These are phyloP conservation scores for Zymoseptoria passerinii DNA, from an alignment of 2,329 filamentous ascomycete genomes.

Conservation along the genomic window DNA sequence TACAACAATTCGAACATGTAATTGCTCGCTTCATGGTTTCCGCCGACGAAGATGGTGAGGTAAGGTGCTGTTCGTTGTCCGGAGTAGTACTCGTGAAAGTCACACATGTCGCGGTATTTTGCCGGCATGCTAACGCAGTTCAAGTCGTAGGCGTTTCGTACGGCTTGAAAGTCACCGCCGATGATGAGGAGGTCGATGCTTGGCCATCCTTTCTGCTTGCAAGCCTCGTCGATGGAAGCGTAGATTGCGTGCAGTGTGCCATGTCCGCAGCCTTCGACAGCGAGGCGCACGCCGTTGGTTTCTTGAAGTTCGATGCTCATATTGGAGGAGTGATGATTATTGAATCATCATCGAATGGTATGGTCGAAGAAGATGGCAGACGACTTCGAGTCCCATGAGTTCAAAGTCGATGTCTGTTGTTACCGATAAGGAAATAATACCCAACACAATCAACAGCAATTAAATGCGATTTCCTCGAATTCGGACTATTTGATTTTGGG, in stretches of 20 bases:
- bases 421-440: neutral
- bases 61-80: slow-evolving; percentile 71
- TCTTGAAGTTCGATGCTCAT: slow-evolving; percentile 13
- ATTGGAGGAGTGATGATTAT: neutral
- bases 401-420: neutral
- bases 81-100: slow-evolving; percentile 92
- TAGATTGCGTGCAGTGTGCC: slow-evolving; percentile 90
- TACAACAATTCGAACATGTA: slow-evolving; percentile 91
- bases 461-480: neutral
- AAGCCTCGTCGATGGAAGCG: slow-evolving; percentile 61
- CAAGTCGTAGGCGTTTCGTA: slow-evolving; percentile 81
- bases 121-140: slow-evolving; percentile 80
- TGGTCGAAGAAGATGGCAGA: neutral
- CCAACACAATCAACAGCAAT: neutral
- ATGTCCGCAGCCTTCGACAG: slow-evolving; percentile 86
- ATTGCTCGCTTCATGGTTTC: slow-evolving; percentile 90
- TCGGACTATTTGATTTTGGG: neutral
- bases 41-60: slow-evolving; percentile 83
- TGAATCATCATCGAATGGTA: neutral
- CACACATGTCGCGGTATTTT: slow-evolving; percentile 81
- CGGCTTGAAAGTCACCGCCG: slow-evolving; percentile 89
- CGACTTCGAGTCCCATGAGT: neutral
- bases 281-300: slow-evolving; percentile 53
- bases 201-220: slow-evolving; percentile 65
- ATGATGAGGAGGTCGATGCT: slow-evolving; percentile 86